phyloP scores from a whole-genome alignment of 345 rosid species.

The Brassica juncea region DNA sequence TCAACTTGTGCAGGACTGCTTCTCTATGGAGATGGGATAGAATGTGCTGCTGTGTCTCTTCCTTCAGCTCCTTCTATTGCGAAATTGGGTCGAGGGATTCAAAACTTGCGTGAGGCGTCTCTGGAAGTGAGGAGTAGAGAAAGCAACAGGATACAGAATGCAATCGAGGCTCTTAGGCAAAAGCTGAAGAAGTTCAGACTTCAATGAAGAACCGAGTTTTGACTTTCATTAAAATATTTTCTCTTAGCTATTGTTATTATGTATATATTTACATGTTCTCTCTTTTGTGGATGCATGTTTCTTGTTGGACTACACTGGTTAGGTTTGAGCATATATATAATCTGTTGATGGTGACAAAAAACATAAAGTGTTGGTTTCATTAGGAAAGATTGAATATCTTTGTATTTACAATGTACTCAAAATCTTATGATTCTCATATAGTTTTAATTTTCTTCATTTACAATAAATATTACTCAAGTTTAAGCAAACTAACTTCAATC shows the following conservation, averaged over 20 bases:
- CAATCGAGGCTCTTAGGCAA: conserved; percentile 75
- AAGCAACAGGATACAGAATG: conserved; percentile 65
- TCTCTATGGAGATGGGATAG: conserved; percentile 80
- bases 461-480: background rate
- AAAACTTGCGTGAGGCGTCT: conserved; percentile 73
- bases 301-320: background rate
- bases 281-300: background rate
- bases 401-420: background rate
- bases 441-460: background rate
- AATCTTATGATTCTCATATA: background rate
- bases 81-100: conserved; percentile 88
- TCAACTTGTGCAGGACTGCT: conserved; percentile 74
- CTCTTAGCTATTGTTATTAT: background rate
- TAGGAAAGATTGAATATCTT: background rate
- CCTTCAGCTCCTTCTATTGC: conserved; percentile 94
- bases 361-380: background rate
- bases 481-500: background rate
- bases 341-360: background rate
- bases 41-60: conserved; percentile 80
- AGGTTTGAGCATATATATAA: background rate
- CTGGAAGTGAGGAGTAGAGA: conserved; percentile 56
- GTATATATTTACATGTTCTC: background rate
- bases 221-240: background rate
- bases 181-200: conserved; percentile 63
- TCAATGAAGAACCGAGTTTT: conserved; percentile 38